Evolutionary conservation across 352 stramenopile genomes (phyloP).

Genomic region (Hyaloperonospora brassicae): DNA sequence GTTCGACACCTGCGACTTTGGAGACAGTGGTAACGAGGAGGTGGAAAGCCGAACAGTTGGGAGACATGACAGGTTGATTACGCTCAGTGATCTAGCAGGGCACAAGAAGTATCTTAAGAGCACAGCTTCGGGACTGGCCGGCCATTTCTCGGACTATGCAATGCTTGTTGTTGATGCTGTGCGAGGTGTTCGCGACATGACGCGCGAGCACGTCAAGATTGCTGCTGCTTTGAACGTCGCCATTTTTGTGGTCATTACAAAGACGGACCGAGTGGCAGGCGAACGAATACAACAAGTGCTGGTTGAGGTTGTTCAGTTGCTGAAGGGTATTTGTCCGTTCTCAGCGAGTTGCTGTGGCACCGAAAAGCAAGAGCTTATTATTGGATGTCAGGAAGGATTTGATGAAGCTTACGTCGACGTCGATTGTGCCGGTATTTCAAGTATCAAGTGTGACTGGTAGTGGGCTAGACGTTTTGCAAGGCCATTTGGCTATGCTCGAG

Average conservation of each 20-base stretch:
- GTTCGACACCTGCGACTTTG: slow-evolving; percentile 40
- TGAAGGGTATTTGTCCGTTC: slow-evolving; percentile 31
- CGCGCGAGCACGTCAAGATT: slow-evolving; percentile 72
- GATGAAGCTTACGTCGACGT: slow-evolving; percentile 6
- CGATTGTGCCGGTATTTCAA: slow-evolving; percentile 46
- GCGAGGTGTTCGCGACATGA: slow-evolving; percentile 63
- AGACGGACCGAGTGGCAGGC: slow-evolving; percentile 40
- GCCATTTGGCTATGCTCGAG: slow-evolving; percentile 44
- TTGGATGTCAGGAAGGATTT: slow-evolving; percentile 14
- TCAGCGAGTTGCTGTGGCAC: slow-evolving; percentile 16
- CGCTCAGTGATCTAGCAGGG: slow-evolving; percentile 68
- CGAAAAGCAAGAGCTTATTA: slow-evolving; percentile 4
- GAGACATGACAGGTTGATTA: slow-evolving; percentile 37
- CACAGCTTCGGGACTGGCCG: slow-evolving; percentile 73
- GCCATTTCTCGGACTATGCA: slow-evolving; percentile 80
- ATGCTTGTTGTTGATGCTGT: slow-evolving; percentile 77
- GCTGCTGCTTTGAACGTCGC: slow-evolving; percentile 57
- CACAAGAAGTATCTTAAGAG: slow-evolving; percentile 88
- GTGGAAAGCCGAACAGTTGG: slow-evolving; percentile 12
- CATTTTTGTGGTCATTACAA: slow-evolving; percentile 80
- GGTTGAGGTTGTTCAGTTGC: slow-evolving; percentile 34
- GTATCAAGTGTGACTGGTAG: slow-evolving; percentile 55
- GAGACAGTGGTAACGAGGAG: slow-evolving; percentile 35
- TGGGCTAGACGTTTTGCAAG: slow-evolving; percentile 48
- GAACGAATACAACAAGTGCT: slow-evolving; percentile 46